Evolutionary conservation across 441 rosid species (phyloP).

Genomic region (Breynia disticha): DNA sequence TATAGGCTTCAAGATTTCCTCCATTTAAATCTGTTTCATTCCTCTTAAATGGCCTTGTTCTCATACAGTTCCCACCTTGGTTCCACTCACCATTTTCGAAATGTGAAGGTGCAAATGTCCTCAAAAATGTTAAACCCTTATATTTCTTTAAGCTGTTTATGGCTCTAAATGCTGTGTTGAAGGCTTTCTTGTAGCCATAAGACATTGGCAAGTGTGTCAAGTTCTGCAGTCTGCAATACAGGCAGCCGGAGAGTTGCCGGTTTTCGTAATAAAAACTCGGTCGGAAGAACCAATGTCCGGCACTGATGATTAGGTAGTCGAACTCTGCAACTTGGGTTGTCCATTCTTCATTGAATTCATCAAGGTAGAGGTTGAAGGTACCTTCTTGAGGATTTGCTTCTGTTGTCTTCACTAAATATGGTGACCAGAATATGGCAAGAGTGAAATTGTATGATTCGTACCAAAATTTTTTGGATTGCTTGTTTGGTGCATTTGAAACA

Average conservation of each 20-base stretch:
- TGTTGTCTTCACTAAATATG: too few relatives aligned
- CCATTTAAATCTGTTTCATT: constrained; percentile 40
- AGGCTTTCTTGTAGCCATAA: constrained; percentile 54
- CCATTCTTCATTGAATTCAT: constrained; percentile 56
- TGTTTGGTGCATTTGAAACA: too few relatives aligned
- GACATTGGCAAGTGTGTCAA: constrained; percentile 30
- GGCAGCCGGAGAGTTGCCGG: constrained; percentile 41
- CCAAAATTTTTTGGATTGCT: not conserved
- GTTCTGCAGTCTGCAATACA: constrained; percentile 35
- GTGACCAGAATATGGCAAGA: too few relatives aligned
- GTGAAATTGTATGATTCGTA: too few relatives aligned
- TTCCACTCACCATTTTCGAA: constrained; percentile 70
- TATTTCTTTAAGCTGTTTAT: constrained; percentile 26
- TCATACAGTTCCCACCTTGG: constrained; percentile 49
- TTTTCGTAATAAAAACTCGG: constrained; percentile 25
- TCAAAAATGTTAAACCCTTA: constrained; percentile 42
- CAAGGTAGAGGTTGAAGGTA: constrained; percentile 47
- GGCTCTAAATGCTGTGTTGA: constrained; percentile 45
- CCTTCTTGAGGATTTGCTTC: constrained; percentile 11
- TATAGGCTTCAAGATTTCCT: constrained; percentile 34
- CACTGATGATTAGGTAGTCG: too few relatives aligned
- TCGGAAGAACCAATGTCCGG: too few relatives aligned
- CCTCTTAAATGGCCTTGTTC: constrained; percentile 42
- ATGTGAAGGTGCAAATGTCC: constrained; percentile 65
- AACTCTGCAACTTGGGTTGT: constrained; percentile 28